Evolutionary conservation across 306 rosid species (phyloP).

Genomic region (Hippophae rhamnoides): DNA sequence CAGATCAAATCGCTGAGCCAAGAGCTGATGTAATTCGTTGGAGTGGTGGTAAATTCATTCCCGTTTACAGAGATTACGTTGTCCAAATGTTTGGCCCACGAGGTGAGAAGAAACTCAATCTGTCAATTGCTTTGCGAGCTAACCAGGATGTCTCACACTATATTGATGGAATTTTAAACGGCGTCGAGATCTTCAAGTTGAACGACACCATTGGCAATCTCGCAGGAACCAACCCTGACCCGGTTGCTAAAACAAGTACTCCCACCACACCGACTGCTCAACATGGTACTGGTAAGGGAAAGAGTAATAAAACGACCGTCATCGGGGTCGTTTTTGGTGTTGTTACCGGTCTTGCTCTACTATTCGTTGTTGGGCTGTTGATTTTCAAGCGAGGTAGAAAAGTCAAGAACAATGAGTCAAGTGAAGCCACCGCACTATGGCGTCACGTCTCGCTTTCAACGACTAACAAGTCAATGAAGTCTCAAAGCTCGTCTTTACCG

Average conservation of each 20-base stretch:
- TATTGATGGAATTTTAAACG: background rate
- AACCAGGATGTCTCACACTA: background rate
- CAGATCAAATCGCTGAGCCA: background rate
- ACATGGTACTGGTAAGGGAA: too few species aligned
- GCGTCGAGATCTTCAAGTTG: background rate
- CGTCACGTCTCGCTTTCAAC: background rate
- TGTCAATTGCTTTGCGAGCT: background rate
- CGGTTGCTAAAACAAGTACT: too few species aligned
- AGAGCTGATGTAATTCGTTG: rapidly evolving
- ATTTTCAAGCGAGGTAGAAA: background rate
- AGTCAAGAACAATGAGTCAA: background rate
- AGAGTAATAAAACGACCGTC: background rate
- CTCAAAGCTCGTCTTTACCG: background rate
- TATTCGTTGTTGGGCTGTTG: background rate
- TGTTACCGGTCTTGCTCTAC: background rate
- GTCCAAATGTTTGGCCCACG: background rate
- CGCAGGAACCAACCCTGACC: too few species aligned
- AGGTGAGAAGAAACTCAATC: background rate
- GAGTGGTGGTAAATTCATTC: background rate
- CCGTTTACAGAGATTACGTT: constrained; percentile 16
- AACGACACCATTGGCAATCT: background rate
- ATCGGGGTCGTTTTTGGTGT: constrained; percentile 9
- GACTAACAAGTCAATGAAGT: constrained; percentile 1
- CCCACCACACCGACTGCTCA: too few species aligned
- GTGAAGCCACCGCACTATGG: background rate